These are phyloP conservation scores for Glonium stellatum DNA, from an alignment of 495 filamentous ascomycete genomes.

Conservation along the genomic window DNA sequence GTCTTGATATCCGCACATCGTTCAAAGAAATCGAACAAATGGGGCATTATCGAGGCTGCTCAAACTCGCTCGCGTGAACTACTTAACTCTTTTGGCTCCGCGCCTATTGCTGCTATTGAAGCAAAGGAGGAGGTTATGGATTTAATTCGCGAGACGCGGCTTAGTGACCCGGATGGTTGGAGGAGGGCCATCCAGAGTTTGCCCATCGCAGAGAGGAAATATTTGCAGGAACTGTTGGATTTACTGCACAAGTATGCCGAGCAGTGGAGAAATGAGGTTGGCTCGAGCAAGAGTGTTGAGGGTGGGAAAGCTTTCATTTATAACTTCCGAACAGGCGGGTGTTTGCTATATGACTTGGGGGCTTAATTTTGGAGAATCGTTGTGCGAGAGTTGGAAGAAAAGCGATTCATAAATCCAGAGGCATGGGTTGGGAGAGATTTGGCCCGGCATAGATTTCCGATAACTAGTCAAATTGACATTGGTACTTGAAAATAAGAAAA, in stretches of 20 bases:
- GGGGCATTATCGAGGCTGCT: slow-evolving; percentile 70
- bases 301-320: slow-evolving; percentile 37
- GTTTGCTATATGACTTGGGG: slow-evolving; percentile 37
- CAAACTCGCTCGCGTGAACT: slow-evolving; percentile 26
- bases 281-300: slow-evolving; percentile 15
- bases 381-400: no score
- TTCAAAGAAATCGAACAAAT: slow-evolving; percentile 84
- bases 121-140: slow-evolving; percentile 81
- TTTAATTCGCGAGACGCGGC: slow-evolving; percentile 61
- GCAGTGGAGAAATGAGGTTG: slow-evolving; percentile 44
- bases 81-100: slow-evolving; percentile 54
- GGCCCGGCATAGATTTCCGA: no score
- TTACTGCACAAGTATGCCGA: slow-evolving; percentile 58
- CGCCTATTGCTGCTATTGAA: slow-evolving; percentile 82
- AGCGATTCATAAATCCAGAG: no score
- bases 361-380: slow-evolving; percentile 6
- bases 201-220: slow-evolving; percentile 70
- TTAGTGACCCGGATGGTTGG: slow-evolving; percentile 84
- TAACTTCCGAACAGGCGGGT: slow-evolving; percentile 36
- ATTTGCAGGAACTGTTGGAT: slow-evolving; percentile 79
- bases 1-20: slow-evolving; percentile 73
- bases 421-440: no score
- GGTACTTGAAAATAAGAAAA: no score
- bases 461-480: no score
- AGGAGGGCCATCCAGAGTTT: slow-evolving; percentile 70